phyloP scores from a whole-genome alignment of 148 eudicot genomes.

The Arbutus unedo region DNA sequence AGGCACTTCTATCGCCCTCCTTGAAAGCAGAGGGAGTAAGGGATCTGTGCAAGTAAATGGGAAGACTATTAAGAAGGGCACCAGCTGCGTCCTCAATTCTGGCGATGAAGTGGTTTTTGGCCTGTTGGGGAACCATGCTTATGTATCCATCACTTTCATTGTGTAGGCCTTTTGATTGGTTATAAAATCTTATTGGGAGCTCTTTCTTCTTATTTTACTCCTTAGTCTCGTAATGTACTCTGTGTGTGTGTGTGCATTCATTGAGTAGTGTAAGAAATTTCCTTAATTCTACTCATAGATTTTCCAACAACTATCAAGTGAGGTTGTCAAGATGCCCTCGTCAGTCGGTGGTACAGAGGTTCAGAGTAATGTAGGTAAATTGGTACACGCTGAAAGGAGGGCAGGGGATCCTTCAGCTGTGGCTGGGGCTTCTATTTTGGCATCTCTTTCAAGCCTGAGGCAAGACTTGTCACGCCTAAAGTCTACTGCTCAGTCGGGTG shows the following conservation, averaged over 20 bases:
- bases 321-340: conserved; percentile 57
- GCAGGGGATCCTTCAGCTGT: conserved; percentile 82
- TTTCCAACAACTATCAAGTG: conserved; percentile 58
- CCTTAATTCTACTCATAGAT: conserved; percentile 53
- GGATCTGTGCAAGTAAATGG: conserved; percentile 85
- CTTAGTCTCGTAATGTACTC: conserved; percentile 2
- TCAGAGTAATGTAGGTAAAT: conserved; percentile 47
- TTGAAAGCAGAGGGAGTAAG: conserved; percentile 79
- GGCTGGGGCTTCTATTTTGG: conserved; percentile 82
- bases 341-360: conserved; percentile 50
- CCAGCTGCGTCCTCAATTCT: conserved; percentile 55
- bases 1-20: conserved; percentile 56
- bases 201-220: neutral
- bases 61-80: conserved; percentile 54
- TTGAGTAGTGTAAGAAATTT: conserved; percentile 6
- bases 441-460: conserved; percentile 70
- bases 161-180: neutral
- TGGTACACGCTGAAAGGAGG: conserved; percentile 53
- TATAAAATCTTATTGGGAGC: neutral
- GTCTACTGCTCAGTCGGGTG: conserved; percentile 44
- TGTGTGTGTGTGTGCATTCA: neutral
- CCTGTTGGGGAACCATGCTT: conserved; percentile 59
- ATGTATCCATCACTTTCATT: conserved; percentile 59
- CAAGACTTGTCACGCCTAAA: conserved; percentile 58
- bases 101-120: conserved; percentile 87